Base-by-base conservation (phyloP, 331 rosid genomes). In the Prunus yedoensis region DNA sequence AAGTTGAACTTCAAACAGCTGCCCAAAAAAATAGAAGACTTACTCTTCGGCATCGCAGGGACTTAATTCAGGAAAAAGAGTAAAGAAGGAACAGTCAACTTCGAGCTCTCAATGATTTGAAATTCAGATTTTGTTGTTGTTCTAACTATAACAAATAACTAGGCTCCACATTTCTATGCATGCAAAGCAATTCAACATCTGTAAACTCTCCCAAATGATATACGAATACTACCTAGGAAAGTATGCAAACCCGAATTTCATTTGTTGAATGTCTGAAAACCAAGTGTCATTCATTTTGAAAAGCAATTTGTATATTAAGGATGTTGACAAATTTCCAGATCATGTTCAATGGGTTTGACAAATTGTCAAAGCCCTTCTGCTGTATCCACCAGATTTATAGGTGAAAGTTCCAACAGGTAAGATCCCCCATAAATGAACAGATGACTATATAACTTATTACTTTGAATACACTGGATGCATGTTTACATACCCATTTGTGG, bases 401-500 rank as follows among this genome's bases (percentile, higher is more conserved):
- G 7, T 21, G 76, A 56, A 21, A 23, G 54, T 15, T 23, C 20
- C 51, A 32, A 65, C 70, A 65, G 17, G 27, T 10, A 41, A 38
- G 2, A 41, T 43, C 43, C n/a, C 13, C 56, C 16, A 41, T 11
- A 56, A 2, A 59, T 8, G 28, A 57, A 21, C 15, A 38, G 65
- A 71, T 1, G 43, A 43, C 5, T 46, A 46, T 51, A 8, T 1
- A 67, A 46, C 38, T 23, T 38, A 38, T 38, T 38, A 38, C 43
- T 38, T 38, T 6, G 43, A 38, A 74, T 17, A 38, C 14, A 52
- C 18, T 21, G 28, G 30, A 57, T 17, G 70, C 35, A 69, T 61
- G 79, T 74, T 68, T 64, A 77, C 88, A 68, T 91, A 95, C 99
- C 98, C 98, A 95, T 88, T 95, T 95, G 84, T 95, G 96, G 82